Evolutionary conservation across 108 stramenopile species (phyloP).

Genomic region (Cyclostephanos invisitatus): DNA sequence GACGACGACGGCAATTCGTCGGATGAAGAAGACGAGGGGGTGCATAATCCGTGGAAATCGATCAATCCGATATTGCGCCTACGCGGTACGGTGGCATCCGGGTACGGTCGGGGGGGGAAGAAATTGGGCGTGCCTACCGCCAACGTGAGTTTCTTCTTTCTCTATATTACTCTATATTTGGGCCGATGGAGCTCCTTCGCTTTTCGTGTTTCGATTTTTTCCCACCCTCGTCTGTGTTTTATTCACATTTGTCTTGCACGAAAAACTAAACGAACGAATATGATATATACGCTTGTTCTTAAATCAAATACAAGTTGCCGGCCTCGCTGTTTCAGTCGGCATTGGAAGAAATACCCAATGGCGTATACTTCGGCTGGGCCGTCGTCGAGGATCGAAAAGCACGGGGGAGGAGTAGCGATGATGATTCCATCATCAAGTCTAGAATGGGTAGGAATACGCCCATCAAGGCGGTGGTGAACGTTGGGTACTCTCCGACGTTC

Average conservation of each 20-base stretch:
- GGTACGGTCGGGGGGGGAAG: slow-evolving; percentile 89
- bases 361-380: slow-evolving; percentile 90
- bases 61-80: slow-evolving; percentile 55
- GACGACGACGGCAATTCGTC: slow-evolving; percentile 1
- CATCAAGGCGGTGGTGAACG: slow-evolving; percentile 86
- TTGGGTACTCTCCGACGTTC: slow-evolving; percentile 91
- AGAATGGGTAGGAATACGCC: slow-evolving; percentile 35
- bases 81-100: slow-evolving; percentile 73
- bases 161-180: too few relatives aligned
- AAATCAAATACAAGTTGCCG: slow-evolving; percentile 50
- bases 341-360: slow-evolving; percentile 59
- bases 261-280: neutral
- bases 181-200: too few relatives aligned
- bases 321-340: slow-evolving; percentile 76
- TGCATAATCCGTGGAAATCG: slow-evolving; percentile 21
- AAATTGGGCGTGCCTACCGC: slow-evolving; percentile 91
- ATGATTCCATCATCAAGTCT: neutral
- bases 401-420: too few relatives aligned
- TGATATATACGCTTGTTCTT: neutral
- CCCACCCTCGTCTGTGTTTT: too few relatives aligned
- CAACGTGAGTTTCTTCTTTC: slow-evolving; percentile 48
- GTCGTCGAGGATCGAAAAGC: slow-evolving; percentile 45
- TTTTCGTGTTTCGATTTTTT: neutral
- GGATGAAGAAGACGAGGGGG: neutral
- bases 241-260: too few relatives aligned